These are phyloP conservation scores for Aspergillus quadricinctus DNA, from an alignment of 2,329 filamentous ascomycete genomes.

Conservation along the genomic window DNA sequence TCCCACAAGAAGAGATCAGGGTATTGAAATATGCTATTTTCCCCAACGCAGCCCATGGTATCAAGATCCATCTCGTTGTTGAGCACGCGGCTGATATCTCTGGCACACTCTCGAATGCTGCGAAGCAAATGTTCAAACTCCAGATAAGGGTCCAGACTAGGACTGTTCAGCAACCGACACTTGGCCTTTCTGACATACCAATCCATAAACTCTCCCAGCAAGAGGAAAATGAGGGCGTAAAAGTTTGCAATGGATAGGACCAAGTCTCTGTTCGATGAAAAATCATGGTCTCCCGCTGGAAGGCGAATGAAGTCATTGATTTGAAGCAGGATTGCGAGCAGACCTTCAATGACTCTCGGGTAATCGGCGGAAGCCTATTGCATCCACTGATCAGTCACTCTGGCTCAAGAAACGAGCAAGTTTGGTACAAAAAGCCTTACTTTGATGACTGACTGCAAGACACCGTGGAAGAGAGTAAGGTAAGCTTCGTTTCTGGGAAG, in stretches of 20 bases:
- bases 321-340: conserved; percentile 28
- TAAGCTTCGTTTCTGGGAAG: conserved; percentile 27
- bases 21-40: conserved; percentile 11
- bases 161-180: conserved; percentile 33
- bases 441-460: conserved; percentile 35
- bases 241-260: conserved; percentile 23
- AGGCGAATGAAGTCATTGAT: conserved; percentile 28
- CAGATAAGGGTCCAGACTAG: conserved; percentile 31
- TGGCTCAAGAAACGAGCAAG: not conserved
- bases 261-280: conserved; percentile 9
- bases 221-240: conserved; percentile 34
- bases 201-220: conserved; percentile 35
- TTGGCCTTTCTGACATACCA: conserved; percentile 33
- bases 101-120: conserved; percentile 25
- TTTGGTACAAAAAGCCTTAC: conserved; percentile 15
- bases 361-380: conserved; percentile 32
- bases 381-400: conserved; percentile 2
- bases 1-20: conserved; percentile 25
- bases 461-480: conserved; percentile 31
- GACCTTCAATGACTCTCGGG: conserved; percentile 31
- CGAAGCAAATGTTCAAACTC: conserved; percentile 31
- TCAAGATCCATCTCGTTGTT: conserved; percentile 23
- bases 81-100: conserved; percentile 12
- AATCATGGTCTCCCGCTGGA: conserved; percentile 5
- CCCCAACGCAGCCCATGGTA: conserved; percentile 15